Evolutionary conservation across 2,329 filamentous ascomycete species (phyloP), one percentile per base, ranked within the genome.

Genomic region (Clonostachys rosea): DNA sequence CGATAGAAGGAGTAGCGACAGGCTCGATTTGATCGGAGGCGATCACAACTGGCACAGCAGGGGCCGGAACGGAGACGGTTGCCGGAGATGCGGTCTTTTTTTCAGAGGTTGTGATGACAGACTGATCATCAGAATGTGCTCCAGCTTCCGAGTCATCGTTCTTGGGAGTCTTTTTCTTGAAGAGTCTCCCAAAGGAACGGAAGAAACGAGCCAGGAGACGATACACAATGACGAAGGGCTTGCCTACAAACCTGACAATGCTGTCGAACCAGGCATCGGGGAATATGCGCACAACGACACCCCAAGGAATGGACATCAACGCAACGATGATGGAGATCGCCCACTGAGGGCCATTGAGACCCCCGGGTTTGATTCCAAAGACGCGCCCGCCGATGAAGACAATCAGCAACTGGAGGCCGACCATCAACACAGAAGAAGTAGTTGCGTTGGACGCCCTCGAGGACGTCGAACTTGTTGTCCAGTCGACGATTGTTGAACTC

Each of bases 401-500:
- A 49, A 83, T 82, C 41, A 75, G 61, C 47, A 79, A 60, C 52
- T 83, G 79, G 3, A 75, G 69, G n/a, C 70, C 78, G 40, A 82
- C 63, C 67, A 83, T 83, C 52, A 83, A 63, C 39, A 64, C 56
- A 49, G 56, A 83, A 83, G 62, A 79, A 81, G 50, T 63, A 68
- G 57, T 83, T 83, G 47, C 69, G 69, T 48, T 71, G 67, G 4
- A 83, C 60, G 9, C 78, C 78, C 54, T 80, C 75, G 44, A 83
- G 75, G 37, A 83, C 74, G 53, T 83, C 83, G 65, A 83, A 72
- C 50, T 74, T 73, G 62, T 82, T 83, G 56, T 83, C 80, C 1
- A 83, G 68, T 37, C 80, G 78, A 33, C 81, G 74, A 58, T 80
- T 82, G 64, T 85, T 86, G 67, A 83, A 77, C 61, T 83, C 75